Conservation (phyloP, 73 alveolate genomes). For the Paramecium biaurelia region DNA sequence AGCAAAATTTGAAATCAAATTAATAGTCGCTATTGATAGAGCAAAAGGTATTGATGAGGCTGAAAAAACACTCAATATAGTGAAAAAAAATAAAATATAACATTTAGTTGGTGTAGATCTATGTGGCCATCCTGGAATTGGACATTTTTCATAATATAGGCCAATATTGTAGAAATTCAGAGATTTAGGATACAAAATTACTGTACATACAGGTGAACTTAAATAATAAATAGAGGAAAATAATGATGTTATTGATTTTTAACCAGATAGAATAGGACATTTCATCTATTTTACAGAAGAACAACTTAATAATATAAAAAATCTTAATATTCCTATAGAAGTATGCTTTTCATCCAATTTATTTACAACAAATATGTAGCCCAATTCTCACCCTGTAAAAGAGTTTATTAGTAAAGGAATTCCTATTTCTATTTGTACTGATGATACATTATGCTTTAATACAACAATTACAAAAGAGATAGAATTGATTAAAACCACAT, state of each 20-base stretch:
- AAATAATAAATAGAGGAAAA: conserved; percentile 68
- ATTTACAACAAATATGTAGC: conserved; percentile 61
- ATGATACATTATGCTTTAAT: conserved; percentile 79
- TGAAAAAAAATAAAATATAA: conserved; percentile 67
- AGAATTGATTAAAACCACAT: not conserved
- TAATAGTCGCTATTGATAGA: conserved; percentile 81
- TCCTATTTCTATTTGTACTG: conserved; percentile 73
- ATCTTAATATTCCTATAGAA: conserved; percentile 76
- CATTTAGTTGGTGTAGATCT: conserved; percentile 87
- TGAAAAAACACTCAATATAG: conserved; percentile 70
- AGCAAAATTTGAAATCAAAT: conserved; percentile 69
- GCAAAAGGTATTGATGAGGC: conserved; percentile 77
- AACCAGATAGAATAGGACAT: conserved; percentile 91
- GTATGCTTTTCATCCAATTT: conserved; percentile 80
- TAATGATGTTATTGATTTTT: conserved; percentile 73
- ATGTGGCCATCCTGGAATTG: conserved; percentile 88
- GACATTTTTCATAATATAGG: conserved; percentile 67
- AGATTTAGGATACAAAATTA: conserved; percentile 71
- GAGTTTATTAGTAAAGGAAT: conserved; percentile 45
- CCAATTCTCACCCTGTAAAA: conserved; percentile 53
- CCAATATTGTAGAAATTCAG: conserved; percentile 67
- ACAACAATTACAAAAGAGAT: conserved; percentile 68
- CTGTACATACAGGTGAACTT: conserved; percentile 83
- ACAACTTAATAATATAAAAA: conserved; percentile 54
- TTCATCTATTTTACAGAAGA: conserved; percentile 68